Conservation (phyloP, 257 asterid genomes). For the Salvia rosmarinus region DNA sequence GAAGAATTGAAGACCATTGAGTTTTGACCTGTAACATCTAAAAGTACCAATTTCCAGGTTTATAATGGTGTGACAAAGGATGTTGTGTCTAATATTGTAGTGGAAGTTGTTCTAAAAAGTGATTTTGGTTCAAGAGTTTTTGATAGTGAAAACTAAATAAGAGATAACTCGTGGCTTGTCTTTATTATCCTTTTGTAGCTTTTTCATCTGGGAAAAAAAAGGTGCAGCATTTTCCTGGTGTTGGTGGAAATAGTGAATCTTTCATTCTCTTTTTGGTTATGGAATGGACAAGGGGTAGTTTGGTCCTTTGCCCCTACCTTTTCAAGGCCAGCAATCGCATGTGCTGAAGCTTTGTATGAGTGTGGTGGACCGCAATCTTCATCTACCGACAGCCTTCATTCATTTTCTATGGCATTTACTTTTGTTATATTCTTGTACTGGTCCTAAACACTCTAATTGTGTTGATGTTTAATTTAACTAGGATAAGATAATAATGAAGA, state of each 20-base stretch:
- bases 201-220: constrained; percentile 24
- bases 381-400: constrained; percentile 45
- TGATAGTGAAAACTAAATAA: not conserved
- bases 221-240: constrained; percentile 34
- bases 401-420: constrained; percentile 24
- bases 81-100: constrained; percentile 28
- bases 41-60: constrained; percentile 29
- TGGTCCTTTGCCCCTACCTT: constrained; percentile 34
- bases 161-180: constrained; percentile 34
- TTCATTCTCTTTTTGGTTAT: constrained; percentile 34
- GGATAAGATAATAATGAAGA: not conserved
- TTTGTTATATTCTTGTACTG: not conserved
- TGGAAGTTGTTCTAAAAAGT: constrained; percentile 21
- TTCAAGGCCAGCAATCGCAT: constrained; percentile 46
- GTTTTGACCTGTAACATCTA: constrained; percentile 26
- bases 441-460: not conserved
- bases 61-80: constrained; percentile 38
- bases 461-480: not conserved
- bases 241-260: constrained; percentile 29
- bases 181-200: constrained; percentile 36
- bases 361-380: constrained; percentile 51
- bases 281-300: constrained; percentile 42
- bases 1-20: constrained; percentile 15
- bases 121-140: not conserved
- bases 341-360: constrained; percentile 39